Base-by-base conservation (phyloP, 257 asterid genomes). In the Solanum etuberosum region DNA sequence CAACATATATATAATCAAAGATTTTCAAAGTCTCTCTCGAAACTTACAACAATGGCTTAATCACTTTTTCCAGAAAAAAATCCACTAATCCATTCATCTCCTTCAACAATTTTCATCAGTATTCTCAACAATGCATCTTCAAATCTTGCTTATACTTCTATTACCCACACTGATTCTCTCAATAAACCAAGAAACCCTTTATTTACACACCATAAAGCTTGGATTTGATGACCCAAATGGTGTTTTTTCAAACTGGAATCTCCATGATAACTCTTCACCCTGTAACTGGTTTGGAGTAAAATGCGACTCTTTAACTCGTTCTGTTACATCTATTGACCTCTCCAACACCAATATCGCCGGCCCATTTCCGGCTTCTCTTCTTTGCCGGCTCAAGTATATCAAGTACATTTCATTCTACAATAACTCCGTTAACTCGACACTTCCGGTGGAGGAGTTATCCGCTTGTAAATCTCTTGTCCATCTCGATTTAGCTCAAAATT, bases 401-500 rank as follows among this genome's bases (percentile, higher is more conserved):
- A 89, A 88, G 83, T 93, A 70, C 78, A 21, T 97, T 68, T 96
- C 99, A 2, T 87, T 97, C 83, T 95, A 90, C 86, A 98, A 97
- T 74, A 96, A 97, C 67, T 92, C 92, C 86, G 81, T 97, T 65
- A 95, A 93, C 89, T 95, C 98, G 18, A 93, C 98, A 4, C 85
- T 97, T 1, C 65, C 88, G 16, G 71, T 63, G 1, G 95, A 83
- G 35, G 96, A 93, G 34, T 54, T 95, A 48, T 88, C 88, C 8
- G 23, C 86, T 14, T 97, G 99, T 89, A 93, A 83, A 13, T 90
- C 98, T 3, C 9, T 97, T 85, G 92, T 89, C 88, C 98, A 96
- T 87, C 97, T 97, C 13, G 96, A 96, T 91, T 90, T 97, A 77
- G 94, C 95, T 29, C 98, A 96, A 91, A 97, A 97, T 77, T 92